A percentile compares a stretch with the other conserved stretches of the same genome.
These are phyloP conservation scores for Fusarium austroafricanum DNA, from an alignment of 2,329 filamentous ascomycete species.

Conservation along the genomic window DNA sequence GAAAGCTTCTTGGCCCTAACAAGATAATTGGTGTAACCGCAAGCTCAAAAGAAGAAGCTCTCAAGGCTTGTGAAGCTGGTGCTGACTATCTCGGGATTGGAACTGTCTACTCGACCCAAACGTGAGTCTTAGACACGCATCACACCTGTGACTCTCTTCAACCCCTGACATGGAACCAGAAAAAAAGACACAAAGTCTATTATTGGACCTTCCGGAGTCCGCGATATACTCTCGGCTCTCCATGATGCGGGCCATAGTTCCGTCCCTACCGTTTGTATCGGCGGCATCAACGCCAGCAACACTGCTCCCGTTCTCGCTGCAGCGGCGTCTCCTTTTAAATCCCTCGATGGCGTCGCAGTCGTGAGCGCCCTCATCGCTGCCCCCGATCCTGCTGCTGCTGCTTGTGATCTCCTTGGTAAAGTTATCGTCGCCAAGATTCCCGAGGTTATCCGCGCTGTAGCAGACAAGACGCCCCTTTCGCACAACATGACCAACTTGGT, in stretches of 20 bases:
- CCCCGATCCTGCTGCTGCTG: constrained; percentile 71
- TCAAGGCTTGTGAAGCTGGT: constrained; percentile 76
- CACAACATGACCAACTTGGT: constrained; percentile 98
- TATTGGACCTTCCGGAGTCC: constrained; percentile 67
- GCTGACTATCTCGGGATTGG: constrained; percentile 93
- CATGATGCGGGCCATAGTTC: constrained; percentile 56
- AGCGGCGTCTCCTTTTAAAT: constrained; percentile 65
- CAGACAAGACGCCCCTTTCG: constrained; percentile 74
- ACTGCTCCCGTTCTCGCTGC: constrained; percentile 80
- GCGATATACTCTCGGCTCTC: constrained; percentile 67
- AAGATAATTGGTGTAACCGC: constrained; percentile 92
- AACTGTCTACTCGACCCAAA: constrained; percentile 86
- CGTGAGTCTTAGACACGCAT: constrained; percentile 60
- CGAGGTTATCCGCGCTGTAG: constrained; percentile 69
- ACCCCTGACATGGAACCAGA: constrained; percentile 53
- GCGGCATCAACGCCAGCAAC: constrained; percentile 85
- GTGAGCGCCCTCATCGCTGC: constrained; percentile 90
- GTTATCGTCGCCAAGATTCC: constrained; percentile 63
- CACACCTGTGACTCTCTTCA: neutral
- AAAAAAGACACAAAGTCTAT: constrained; percentile 85
- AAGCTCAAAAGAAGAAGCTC: constrained; percentile 78
- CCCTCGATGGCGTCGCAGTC: constrained; percentile 84
- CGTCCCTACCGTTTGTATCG: constrained; percentile 83
- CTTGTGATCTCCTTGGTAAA: constrained; percentile 64
- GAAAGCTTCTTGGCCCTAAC: constrained; percentile 76